Evolutionary conservation across 73 alveolate genomes (phyloP).

Genomic region (Blepharisma stoltei): DNA sequence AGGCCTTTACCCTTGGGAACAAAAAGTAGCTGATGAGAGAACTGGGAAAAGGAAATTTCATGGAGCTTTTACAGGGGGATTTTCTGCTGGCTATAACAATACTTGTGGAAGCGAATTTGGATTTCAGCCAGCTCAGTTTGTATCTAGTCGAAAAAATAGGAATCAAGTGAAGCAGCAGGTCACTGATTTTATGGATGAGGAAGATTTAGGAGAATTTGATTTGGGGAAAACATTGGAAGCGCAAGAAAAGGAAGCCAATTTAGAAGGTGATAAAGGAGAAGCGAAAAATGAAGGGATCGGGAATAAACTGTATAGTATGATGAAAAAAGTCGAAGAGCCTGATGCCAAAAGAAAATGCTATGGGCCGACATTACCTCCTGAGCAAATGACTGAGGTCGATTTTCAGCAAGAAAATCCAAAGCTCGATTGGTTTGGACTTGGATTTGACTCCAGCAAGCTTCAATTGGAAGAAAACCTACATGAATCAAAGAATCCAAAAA

Average conservation of each 20-base stretch:
- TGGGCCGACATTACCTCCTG: constrained; percentile 38
- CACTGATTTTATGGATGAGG: constrained; percentile 70
- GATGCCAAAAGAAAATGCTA: background rate
- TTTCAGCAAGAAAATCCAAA: background rate
- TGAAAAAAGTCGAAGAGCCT: background rate
- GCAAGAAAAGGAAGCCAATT: background rate
- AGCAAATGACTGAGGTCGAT: background rate
- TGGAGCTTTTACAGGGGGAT: constrained; percentile 79
- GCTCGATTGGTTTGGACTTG: constrained; percentile 27
- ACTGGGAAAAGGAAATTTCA: constrained; percentile 61
- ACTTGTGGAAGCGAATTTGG: constrained; percentile 61
- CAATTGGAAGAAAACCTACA: background rate
- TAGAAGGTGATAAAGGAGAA: background rate
- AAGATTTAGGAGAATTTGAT: constrained; percentile 52
- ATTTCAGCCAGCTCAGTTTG: constrained; percentile 56
- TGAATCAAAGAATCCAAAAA: background rate
- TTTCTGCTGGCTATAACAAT: constrained; percentile 61
- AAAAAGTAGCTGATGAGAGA: constrained; percentile 44
- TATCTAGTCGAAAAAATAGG: constrained; percentile 37
- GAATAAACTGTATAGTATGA: background rate
- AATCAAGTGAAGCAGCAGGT: constrained; percentile 40
- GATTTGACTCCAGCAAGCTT: background rate
- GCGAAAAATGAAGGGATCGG: background rate
- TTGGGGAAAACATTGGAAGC: background rate
- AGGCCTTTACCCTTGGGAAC: constrained; percentile 26